phyloP scores from a whole-genome alignment of 1,284 basidiomycete species.

The Chiua sp. region DNA sequence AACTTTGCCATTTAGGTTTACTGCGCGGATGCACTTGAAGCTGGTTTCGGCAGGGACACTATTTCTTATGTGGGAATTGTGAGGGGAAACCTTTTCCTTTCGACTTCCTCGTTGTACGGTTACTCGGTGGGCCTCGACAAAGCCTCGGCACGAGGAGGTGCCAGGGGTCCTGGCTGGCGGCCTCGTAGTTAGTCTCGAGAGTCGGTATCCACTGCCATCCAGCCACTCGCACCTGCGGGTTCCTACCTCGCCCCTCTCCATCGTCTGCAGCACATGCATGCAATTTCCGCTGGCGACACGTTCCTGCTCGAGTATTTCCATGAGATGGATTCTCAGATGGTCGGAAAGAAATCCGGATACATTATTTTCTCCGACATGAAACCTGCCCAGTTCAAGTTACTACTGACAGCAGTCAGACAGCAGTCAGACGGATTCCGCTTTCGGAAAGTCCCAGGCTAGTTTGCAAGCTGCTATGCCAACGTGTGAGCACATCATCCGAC shows the following conservation, averaged over 20 bases:
- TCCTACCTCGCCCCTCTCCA: too few relatives aligned
- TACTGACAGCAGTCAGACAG: too few relatives aligned
- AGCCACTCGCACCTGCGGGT: too few relatives aligned
- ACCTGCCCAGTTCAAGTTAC: neutral
- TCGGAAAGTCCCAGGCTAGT: neutral
- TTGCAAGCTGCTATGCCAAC: conserved; percentile 38
- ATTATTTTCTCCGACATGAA: neutral
- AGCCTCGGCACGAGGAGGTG: too few relatives aligned
- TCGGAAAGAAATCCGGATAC: conserved; percentile 16
- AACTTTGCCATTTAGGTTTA: neutral
- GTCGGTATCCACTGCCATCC: too few relatives aligned
- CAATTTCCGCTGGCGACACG: conserved; percentile 46
- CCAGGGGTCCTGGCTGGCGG: too few relatives aligned
- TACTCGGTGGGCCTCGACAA: too few relatives aligned
- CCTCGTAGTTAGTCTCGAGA: too few relatives aligned
- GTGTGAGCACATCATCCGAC: conserved; percentile 27
- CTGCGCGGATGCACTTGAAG: neutral
- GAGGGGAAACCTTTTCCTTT: conserved; percentile 27
- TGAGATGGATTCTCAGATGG: conserved; percentile 26
- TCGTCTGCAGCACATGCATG: conserved; percentile 33
- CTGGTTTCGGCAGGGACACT: conserved; percentile 43
- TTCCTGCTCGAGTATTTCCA: conserved; percentile 43
- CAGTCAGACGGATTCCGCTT: neutral
- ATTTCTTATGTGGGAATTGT: conserved; percentile 44
- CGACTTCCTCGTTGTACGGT: conserved; percentile 23